A percentile compares a stretch with the other conserved stretches of the same genome.
Conservation (phyloP, 164 flowering plant genomes). For the Dillenia turbinata region DNA sequence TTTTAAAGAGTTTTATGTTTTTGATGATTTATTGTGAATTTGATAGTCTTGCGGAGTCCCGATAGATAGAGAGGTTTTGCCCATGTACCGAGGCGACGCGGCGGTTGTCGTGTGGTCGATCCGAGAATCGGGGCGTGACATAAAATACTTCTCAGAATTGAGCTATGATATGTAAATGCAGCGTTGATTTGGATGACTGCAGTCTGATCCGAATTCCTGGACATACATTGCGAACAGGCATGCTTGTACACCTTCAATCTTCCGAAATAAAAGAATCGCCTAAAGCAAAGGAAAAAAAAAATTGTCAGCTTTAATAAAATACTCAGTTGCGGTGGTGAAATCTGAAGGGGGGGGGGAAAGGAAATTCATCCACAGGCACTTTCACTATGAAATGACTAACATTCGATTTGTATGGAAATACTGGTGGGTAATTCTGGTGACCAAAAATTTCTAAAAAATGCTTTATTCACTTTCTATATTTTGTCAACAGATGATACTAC, state of each 20-base stretch:
- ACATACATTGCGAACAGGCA: slow-evolving; percentile 22
- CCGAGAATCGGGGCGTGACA: too few species aligned
- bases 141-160: slow-evolving; percentile 17
- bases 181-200: slow-evolving; percentile 16
- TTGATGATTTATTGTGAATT: too few species aligned
- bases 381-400: background rate
- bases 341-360: background rate
- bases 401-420: slow-evolving; percentile 19
- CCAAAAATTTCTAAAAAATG: slow-evolving; percentile 11
- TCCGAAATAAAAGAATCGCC: slow-evolving; percentile 24
- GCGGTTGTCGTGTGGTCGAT: too few species aligned
- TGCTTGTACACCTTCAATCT: slow-evolving; percentile 23
- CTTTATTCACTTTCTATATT: slow-evolving; percentile 16
- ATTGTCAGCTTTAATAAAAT: too few species aligned
- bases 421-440: slow-evolving; percentile 13
- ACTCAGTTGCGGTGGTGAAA: too few species aligned
- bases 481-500: slow-evolving; percentile 22
- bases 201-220: slow-evolving; percentile 25
- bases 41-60: too few species aligned
- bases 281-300: background rate
- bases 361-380: slow-evolving; percentile 6
- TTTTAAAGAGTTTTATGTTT: too few species aligned
- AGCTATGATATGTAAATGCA: slow-evolving; percentile 17
- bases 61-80: too few species aligned
- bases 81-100: too few species aligned